Evolutionary conservation across 129 eudicot genomes (phyloP).

Genomic region (Chrysanthemum seticuspe): DNA sequence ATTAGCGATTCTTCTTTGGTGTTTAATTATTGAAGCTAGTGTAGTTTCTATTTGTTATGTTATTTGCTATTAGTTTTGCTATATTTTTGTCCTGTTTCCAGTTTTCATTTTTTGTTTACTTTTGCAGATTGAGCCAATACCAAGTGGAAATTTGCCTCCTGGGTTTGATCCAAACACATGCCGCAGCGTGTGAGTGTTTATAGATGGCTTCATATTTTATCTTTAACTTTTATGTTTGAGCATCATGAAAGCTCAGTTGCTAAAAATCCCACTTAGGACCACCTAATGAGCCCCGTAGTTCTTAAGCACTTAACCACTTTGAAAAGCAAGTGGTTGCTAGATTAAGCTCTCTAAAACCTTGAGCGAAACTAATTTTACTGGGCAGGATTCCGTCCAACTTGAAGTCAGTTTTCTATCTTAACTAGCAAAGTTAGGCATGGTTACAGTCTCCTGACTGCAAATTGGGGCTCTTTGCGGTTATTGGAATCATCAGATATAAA

Average conservation of each 20-base stretch:
- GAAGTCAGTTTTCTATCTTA: neutral
- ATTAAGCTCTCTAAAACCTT: neutral
- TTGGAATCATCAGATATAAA: neutral
- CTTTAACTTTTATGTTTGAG: too few species aligned
- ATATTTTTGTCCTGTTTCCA: slow-evolving; percentile 3
- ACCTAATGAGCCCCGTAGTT: neutral
- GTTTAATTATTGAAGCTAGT: neutral
- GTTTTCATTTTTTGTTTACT: slow-evolving; percentile 23
- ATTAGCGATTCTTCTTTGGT: neutral
- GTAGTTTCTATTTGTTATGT: neutral
- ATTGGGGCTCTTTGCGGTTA: neutral
- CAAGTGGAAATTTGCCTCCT: slow-evolving; percentile 29
- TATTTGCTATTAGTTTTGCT: neutral
- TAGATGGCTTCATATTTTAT: too few species aligned
- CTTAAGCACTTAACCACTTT: neutral
- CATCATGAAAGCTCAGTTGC: too few species aligned
- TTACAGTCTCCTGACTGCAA: neutral
- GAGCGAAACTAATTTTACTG: neutral
- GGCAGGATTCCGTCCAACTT: neutral
- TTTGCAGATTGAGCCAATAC: slow-evolving; percentile 79
- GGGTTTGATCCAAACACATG: neutral
- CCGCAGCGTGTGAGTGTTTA: too few species aligned
- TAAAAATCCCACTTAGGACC: slow-evolving; percentile 17
- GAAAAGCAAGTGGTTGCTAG: neutral
- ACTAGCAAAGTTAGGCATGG: neutral